Conservation (phyloP, 2,329 filamentous ascomycete species). For the Celoporthe dispersa region DNA sequence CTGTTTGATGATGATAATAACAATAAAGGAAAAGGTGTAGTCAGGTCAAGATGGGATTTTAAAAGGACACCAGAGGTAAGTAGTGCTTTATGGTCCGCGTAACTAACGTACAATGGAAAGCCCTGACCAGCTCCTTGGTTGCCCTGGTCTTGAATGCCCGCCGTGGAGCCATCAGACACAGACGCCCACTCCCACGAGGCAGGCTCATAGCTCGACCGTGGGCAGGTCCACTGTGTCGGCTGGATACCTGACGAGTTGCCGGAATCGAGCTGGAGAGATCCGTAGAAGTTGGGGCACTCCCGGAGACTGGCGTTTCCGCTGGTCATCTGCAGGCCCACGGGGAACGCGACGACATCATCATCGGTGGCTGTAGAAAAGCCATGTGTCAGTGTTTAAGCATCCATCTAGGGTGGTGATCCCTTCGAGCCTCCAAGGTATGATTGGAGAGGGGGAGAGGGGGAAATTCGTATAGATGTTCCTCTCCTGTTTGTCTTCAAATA, state of each 20-base stretch:
- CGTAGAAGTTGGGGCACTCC: constrained; percentile 56
- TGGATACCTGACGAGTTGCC: constrained; percentile 56
- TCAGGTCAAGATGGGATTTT: too few relatives aligned
- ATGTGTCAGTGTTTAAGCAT: background rate
- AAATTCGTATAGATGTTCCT: background rate
- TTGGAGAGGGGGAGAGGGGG: background rate
- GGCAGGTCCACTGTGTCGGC: constrained; percentile 64
- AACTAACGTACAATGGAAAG: constrained; percentile 62
- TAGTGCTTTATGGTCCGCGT: background rate
- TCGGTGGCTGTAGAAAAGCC: constrained; percentile 47
- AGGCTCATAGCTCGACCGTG: constrained; percentile 48
- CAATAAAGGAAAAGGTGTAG: background rate
- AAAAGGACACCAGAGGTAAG: background rate
- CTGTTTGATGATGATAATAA: background rate
- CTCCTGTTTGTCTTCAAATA: background rate
- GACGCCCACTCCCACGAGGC: constrained; percentile 60
- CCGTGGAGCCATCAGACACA: constrained; percentile 60
- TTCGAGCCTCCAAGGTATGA: too few relatives aligned
- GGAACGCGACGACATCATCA: constrained; percentile 72
- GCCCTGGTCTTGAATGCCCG: constrained; percentile 58
- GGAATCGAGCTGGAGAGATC: constrained; percentile 50
- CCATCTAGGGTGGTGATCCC: too few relatives aligned
- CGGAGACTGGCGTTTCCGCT: constrained; percentile 66
- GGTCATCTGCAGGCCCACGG: constrained; percentile 71
- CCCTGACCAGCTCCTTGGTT: constrained; percentile 62